Conservation (phyloP, 1,284 basidiomycete species). For the Mycosarcoma mackinlayi region DNA sequence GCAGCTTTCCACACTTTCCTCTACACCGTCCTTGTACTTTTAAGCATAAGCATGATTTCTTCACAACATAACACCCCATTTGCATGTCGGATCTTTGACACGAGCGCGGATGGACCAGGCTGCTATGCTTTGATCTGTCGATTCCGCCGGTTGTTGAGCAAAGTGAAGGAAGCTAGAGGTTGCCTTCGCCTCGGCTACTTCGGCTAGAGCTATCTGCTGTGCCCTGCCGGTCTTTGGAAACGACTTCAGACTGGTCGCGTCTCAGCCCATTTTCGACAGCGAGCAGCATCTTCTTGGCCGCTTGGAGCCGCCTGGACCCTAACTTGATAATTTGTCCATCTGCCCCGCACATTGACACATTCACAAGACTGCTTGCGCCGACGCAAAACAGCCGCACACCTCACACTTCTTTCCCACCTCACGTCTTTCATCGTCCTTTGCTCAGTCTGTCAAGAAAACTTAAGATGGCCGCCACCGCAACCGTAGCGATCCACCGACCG, state of each 20-base stretch:
- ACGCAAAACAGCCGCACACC: background rate
- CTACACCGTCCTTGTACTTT: no score
- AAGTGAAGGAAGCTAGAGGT: no score
- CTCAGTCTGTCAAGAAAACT: no score
- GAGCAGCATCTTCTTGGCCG: background rate
- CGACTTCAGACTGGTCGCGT: background rate
- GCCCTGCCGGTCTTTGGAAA: conserved; percentile 1
- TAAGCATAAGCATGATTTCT: conserved; percentile 23
- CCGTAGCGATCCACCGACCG: conserved; percentile 33
- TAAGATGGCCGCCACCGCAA: conserved; percentile 20
- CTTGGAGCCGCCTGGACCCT: conserved; percentile 1
- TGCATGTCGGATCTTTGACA: background rate
- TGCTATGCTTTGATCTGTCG: no score
- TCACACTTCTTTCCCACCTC: background rate
- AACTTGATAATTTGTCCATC: background rate
- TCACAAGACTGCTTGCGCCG: background rate
- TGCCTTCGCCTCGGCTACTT: background rate
- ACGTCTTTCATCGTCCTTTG: background rate
- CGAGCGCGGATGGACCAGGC: no score
- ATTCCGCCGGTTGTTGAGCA: no score
- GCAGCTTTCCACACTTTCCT: no score
- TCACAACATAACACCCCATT: conserved; percentile 1
- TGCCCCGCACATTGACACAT: background rate
- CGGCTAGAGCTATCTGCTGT: background rate
- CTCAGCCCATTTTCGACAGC: conserved; percentile 6